Percentiles rank a stretch among this genome's conserved stretches.
Conservation (phyloP, 2,329 filamentous ascomycete genomes). For the Eurotiales sp. region DNA sequence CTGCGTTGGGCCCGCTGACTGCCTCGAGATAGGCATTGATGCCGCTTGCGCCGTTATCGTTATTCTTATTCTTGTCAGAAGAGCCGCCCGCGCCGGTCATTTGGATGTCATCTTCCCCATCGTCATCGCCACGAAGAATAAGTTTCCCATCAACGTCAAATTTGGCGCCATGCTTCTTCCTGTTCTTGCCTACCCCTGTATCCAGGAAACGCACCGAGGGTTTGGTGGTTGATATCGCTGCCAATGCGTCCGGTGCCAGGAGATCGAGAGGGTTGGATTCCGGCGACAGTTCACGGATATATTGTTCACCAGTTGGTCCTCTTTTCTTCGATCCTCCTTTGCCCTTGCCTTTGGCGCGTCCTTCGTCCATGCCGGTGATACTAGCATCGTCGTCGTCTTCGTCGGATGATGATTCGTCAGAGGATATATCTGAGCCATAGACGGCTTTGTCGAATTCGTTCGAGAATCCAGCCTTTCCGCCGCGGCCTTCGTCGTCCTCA, state of each 20-base stretch:
- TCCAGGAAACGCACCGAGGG: slow-evolving; percentile 53
- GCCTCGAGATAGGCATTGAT: slow-evolving; percentile 62
- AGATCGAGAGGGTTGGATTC: slow-evolving; percentile 94
- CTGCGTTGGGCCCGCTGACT: slow-evolving; percentile 57
- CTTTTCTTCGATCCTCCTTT: slow-evolving; percentile 15
- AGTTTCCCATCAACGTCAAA: slow-evolving; percentile 44
- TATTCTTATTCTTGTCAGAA: too few species aligned
- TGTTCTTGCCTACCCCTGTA: slow-evolving; percentile 30
- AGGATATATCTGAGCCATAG: slow-evolving; percentile 67
- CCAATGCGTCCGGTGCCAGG: slow-evolving; percentile 80
- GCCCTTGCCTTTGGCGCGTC: slow-evolving; percentile 44
- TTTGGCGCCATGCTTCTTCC: slow-evolving; percentile 40
- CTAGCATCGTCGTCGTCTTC: slow-evolving; percentile 57
- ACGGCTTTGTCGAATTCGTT: slow-evolving; percentile 96
- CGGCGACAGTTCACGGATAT: slow-evolving; percentile 76
- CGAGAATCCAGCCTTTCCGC: slow-evolving; percentile 56
- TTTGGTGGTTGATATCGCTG: slow-evolving; percentile 89
- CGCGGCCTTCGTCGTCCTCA: slow-evolving; percentile 51
- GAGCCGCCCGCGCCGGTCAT: slow-evolving; percentile 46
- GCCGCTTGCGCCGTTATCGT: slow-evolving; percentile 24
- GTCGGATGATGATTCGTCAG: slow-evolving; percentile 51
- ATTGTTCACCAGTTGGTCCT: slow-evolving; percentile 48
- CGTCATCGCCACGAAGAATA: slow-evolving; percentile 37
- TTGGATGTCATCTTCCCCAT: slow-evolving; percentile 31
- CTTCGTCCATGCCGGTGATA: slow-evolving; percentile 41